Percentiles rank a stretch among this genome's conserved stretches.
phyloP scores from a whole-genome alignment of 2,329 filamentous ascomycete species.

The Penicillium italicum region DNA sequence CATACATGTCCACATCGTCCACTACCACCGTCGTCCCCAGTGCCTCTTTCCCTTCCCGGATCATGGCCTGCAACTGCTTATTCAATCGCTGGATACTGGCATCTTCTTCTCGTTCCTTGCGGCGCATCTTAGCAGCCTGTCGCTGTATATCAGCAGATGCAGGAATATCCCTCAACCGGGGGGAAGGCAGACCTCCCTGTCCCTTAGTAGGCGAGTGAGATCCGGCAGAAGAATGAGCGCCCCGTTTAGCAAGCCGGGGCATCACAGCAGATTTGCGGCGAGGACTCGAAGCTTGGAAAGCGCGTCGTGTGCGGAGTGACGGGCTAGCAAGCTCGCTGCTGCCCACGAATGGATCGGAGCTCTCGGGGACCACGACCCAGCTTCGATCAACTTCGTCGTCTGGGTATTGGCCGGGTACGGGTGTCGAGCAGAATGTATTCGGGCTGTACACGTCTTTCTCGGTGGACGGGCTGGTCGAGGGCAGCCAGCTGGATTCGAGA shows the following conservation, averaged over 20 bases:
- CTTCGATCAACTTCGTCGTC: constrained; percentile 57
- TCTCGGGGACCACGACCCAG: constrained; percentile 63
- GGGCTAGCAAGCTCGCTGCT: constrained; percentile 14
- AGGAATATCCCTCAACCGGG: constrained; percentile 32
- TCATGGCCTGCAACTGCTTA: constrained; percentile 76
- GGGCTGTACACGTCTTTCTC: constrained; percentile 27
- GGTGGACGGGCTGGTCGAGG: constrained; percentile 18
- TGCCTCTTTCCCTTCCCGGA: constrained; percentile 81
- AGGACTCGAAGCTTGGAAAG: constrained; percentile 21
- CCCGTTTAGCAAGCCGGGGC: constrained; percentile 26
- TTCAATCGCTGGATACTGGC: constrained; percentile 77
- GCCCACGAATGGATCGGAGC: constrained; percentile 16
- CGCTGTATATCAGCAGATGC: constrained; percentile 62
- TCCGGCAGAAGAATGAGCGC: constrained; percentile 16
- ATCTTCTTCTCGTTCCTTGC: constrained; percentile 74
- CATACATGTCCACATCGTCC: constrained; percentile 45
- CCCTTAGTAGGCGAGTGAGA: constrained; percentile 25
- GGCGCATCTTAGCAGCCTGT: constrained; percentile 66
- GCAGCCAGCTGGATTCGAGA: constrained; percentile 30
- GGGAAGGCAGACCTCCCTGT: constrained; percentile 22
- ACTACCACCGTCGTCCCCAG: constrained; percentile 71
- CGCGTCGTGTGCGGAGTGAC: constrained; percentile 18
- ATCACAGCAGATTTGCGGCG: constrained; percentile 27
- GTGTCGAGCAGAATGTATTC: constrained; percentile 34
- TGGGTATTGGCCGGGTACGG: constrained; percentile 55